A percentile compares a stretch with the other conserved stretches of the same genome.
Evolutionary conservation across 768 basidiomycete species (phyloP).

Genomic region (Lentinula raphanica): DNA sequence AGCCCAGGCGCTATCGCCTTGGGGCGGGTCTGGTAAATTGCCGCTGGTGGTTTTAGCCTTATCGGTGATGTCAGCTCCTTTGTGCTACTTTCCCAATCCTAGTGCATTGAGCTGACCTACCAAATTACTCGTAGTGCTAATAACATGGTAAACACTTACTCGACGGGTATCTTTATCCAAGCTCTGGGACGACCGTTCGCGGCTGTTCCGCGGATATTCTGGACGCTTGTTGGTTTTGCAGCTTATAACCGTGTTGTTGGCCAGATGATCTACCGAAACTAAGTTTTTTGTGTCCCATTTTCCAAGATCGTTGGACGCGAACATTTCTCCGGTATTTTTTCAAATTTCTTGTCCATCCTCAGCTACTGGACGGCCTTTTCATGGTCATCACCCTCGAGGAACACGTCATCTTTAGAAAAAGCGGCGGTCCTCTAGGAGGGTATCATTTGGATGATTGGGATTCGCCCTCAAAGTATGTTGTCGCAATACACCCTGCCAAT

Average conservation of each 20-base stretch:
- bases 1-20: slow-evolving; percentile 34
- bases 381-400: slow-evolving; percentile 41
- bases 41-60: slow-evolving; percentile 37
- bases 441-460: slow-evolving; percentile 50
- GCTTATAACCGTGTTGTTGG: slow-evolving; percentile 27
- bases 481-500: neutral
- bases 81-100: neutral
- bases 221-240: slow-evolving; percentile 36
- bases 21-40: slow-evolving; percentile 35
- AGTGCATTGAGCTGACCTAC: neutral
- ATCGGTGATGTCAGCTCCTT: slow-evolving; percentile 33
- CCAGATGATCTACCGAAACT: neutral
- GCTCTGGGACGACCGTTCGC: slow-evolving; percentile 38
- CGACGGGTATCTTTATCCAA: slow-evolving; percentile 41
- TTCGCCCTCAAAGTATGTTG: slow-evolving; percentile 17
- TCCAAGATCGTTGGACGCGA: slow-evolving; percentile 32
- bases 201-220: slow-evolving; percentile 39
- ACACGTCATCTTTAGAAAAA: slow-evolving; percentile 40
- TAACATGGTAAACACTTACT: slow-evolving; percentile 42
- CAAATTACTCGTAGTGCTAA: slow-evolving; percentile 24
- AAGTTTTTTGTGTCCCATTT: too few relatives aligned
- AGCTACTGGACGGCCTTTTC: slow-evolving; percentile 46
- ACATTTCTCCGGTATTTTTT: slow-evolving; percentile 38
- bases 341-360: slow-evolving; percentile 37
- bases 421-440: slow-evolving; percentile 37